These are phyloP conservation scores for Ochromonas danica DNA, from an alignment of 108 stramenopile species.

Conservation along the genomic window DNA sequence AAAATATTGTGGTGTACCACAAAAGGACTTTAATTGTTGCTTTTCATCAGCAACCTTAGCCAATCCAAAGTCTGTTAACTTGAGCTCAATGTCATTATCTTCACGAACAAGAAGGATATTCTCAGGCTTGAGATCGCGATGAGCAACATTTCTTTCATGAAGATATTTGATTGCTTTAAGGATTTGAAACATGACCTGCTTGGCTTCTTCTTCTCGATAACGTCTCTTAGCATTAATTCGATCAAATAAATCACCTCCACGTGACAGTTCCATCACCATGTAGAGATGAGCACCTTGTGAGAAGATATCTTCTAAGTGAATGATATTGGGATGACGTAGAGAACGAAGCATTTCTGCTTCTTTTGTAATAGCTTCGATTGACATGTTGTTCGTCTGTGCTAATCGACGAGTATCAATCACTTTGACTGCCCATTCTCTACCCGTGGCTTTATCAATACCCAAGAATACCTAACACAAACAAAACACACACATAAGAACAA, in stretches of 20 bases:
- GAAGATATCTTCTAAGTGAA: constrained; percentile 79
- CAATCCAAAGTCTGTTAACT: constrained; percentile 81
- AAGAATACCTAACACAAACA: no score
- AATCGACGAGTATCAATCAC: constrained; percentile 69
- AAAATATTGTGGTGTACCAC: constrained; percentile 84
- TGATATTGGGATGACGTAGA: constrained; percentile 85
- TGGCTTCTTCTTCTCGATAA: constrained; percentile 69
- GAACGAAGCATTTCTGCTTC: constrained; percentile 76
- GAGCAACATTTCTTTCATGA: constrained; percentile 70
- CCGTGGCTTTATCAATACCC: constrained; percentile 51
- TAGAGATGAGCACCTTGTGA: constrained; percentile 76
- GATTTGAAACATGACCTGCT: constrained; percentile 66
- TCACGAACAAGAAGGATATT: constrained; percentile 71
- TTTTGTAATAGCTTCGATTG: constrained; percentile 60
- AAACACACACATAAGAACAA: no score
- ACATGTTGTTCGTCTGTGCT: constrained; percentile 41
- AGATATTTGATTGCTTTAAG: constrained; percentile 72
- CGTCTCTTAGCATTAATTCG: constrained; percentile 72
- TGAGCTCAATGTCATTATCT: constrained; percentile 59
- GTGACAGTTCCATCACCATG: constrained; percentile 74
- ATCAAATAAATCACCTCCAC: constrained; percentile 72
- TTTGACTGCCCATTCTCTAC: constrained; percentile 81
- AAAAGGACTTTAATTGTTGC: constrained; percentile 48
- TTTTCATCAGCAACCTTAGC: constrained; percentile 63
- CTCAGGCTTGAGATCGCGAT: constrained; percentile 82